These are phyloP conservation scores for Puccinia triticina DNA, from an alignment of 1,284 basidiomycete species.

Conservation along the genomic window DNA sequence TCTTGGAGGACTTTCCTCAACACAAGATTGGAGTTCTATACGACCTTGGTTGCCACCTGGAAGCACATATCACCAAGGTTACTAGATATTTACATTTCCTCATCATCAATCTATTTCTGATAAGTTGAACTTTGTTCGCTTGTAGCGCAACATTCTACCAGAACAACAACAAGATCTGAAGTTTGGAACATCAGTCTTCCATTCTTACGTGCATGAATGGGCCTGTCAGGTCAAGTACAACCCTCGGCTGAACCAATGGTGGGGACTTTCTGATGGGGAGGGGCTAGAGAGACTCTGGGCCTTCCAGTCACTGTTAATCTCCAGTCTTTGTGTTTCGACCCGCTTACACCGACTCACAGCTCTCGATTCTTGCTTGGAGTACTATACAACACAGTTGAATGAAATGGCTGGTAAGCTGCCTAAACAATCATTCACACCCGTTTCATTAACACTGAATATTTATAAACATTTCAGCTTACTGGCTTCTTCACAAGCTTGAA, in stretches of 20 bases:
- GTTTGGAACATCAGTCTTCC: conserved; percentile 26
- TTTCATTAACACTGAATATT: too few species aligned
- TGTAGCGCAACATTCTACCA: not conserved
- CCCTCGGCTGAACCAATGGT: not conserved
- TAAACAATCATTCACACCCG: too few species aligned
- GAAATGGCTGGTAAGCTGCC: too few species aligned
- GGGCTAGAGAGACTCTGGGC: not conserved
- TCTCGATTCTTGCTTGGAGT: too few species aligned
- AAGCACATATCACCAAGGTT: conserved; percentile 20
- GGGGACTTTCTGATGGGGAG: too few species aligned
- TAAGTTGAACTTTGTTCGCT: not conserved
- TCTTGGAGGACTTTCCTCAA: not conserved
- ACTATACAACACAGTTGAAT: too few species aligned
- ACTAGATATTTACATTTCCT: not conserved
- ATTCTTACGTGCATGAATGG: conserved; percentile 8
- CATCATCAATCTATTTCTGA: not conserved
- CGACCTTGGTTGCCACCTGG: conserved; percentile 23
- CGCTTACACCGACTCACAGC: not conserved
- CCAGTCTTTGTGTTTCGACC: not conserved
- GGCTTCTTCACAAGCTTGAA: too few species aligned
- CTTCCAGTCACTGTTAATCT: not conserved
- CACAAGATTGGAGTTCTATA: conserved; percentile 1
- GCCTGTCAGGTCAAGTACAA: conserved; percentile 1
- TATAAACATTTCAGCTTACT: too few species aligned
- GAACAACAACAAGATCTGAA: not conserved